Evolutionary conservation across 208 protist genomes (phyloP).

Genomic region (Porcisia deanei): DNA sequence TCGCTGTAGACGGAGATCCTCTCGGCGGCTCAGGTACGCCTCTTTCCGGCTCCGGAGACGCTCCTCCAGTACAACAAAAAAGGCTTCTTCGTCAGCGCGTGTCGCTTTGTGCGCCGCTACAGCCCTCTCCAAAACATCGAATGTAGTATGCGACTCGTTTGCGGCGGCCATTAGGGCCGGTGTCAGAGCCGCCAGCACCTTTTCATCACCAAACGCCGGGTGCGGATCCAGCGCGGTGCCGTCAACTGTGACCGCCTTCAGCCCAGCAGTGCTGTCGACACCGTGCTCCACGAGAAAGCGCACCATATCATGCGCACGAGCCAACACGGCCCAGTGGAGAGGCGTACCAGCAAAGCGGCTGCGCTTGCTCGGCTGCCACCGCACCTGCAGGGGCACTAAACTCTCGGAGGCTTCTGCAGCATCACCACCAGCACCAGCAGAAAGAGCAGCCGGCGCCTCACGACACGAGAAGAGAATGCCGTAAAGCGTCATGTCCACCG

Average conservation of each 20-base stretch:
- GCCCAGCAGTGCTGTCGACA: slow-evolving; percentile 33
- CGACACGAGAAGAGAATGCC: slow-evolving; percentile 42
- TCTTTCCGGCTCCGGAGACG: slow-evolving; percentile 48
- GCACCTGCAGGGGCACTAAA: slow-evolving; percentile 20
- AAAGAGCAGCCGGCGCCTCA: not conserved
- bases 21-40: slow-evolving; percentile 40
- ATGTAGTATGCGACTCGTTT: slow-evolving; percentile 55
- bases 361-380: slow-evolving; percentile 65
- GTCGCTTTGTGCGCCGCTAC: slow-evolving; percentile 15
- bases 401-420: not conserved
- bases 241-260: slow-evolving; percentile 1
- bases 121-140: slow-evolving; percentile 34
- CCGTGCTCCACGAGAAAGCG: slow-evolving; percentile 61
- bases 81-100: slow-evolving; percentile 9
- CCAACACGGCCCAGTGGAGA: slow-evolving; percentile 83
- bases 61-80: slow-evolving; percentile 33
- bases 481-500: slow-evolving; percentile 33
- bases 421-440: no score
- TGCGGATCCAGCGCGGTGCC: not conserved
- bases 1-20: slow-evolving; percentile 38
- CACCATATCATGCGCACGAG: slow-evolving; percentile 53
- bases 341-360: slow-evolving; percentile 55
- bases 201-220: not conserved
- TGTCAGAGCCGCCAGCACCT: slow-evolving; percentile 27
- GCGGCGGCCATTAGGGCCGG: slow-evolving; percentile 39